Evolutionary conservation across 148 eudicot species (phyloP).

Genomic region (Fallopia convolvulus): DNA sequence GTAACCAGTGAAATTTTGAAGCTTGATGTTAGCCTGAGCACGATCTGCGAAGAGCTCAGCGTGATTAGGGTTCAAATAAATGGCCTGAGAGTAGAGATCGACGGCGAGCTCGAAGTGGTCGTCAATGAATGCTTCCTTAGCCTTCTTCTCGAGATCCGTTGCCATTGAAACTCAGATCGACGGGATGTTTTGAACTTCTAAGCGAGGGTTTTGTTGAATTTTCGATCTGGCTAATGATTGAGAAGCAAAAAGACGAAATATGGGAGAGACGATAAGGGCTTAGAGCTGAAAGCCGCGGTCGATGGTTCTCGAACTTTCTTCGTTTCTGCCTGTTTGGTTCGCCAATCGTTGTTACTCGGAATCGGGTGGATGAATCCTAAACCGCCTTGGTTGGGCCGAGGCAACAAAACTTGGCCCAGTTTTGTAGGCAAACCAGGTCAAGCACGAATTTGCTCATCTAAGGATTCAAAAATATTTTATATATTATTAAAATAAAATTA

Average conservation of each 20-base stretch:
- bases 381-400: not conserved
- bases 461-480: too few relatives aligned
- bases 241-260: not conserved
- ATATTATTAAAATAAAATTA: too few relatives aligned
- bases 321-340: not conserved
- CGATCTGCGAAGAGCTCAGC: slow-evolving; percentile 80
- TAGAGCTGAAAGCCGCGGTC: not conserved
- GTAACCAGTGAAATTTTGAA: slow-evolving; percentile 68
- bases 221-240: not conserved
- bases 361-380: not conserved
- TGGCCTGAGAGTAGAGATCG: slow-evolving; percentile 80
- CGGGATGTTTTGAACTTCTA: not conserved
- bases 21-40: slow-evolving; percentile 91
- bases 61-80: slow-evolving; percentile 46
- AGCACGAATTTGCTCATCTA: too few relatives aligned
- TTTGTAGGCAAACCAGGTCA: too few relatives aligned
- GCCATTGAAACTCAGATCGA: slow-evolving; percentile 26
- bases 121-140: slow-evolving; percentile 87
- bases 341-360: not conserved
- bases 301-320: not conserved
- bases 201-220: not conserved
- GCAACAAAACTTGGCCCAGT: not conserved
- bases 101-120: slow-evolving; percentile 95
- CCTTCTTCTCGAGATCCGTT: slow-evolving; percentile 58
- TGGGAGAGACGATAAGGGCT: slow-evolving; percentile 6